Evolutionary conservation across 495 filamentous ascomycete species (phyloP).

Genomic region (Aspergillus ellipticus): DNA sequence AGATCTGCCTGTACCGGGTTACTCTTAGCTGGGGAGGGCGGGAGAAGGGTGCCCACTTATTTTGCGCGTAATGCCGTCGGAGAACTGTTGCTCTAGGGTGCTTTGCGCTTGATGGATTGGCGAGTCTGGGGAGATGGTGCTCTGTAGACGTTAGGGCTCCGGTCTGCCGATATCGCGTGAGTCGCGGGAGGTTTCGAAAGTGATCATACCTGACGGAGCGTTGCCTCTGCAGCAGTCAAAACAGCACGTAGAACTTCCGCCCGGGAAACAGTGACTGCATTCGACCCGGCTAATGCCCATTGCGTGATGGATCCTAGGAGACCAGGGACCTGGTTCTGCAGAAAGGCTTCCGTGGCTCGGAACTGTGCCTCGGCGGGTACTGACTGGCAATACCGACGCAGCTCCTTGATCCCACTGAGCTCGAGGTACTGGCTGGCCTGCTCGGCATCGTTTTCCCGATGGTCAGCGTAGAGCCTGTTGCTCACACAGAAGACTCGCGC

Average conservation of each 20-base stretch:
- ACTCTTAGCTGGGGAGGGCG: background rate
- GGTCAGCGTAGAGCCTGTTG: constrained; percentile 25
- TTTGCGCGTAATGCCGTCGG: background rate
- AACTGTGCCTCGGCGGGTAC: constrained; percentile 28
- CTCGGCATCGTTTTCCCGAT: constrained; percentile 4
- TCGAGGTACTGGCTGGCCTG: constrained; percentile 17
- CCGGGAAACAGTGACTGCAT: constrained; percentile 9
- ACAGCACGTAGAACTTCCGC: constrained; percentile 11
- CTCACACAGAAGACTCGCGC: constrained; percentile 31
- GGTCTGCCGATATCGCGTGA: too few relatives aligned
- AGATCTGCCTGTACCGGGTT: constrained; percentile 1
- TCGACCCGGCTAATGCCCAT: constrained; percentile 20
- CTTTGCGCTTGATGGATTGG: background rate
- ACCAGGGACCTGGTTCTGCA: constrained; percentile 21
- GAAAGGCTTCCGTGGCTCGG: constrained; percentile 15
- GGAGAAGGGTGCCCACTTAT: constrained; percentile 7
- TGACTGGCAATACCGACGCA: constrained; percentile 28
- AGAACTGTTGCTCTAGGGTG: constrained; percentile 6
- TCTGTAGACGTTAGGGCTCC: constrained; percentile 6
- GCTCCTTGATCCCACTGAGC: constrained; percentile 27
- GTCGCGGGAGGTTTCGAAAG: too few relatives aligned
- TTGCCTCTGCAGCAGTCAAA: constrained; percentile 6
- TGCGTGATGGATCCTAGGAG: constrained; percentile 21
- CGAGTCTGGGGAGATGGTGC: background rate
- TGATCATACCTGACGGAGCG: constrained; percentile 7